Evolutionary conservation across 345 rosid genomes (phyloP).

Genomic region (Arabidopsis arenosa): DNA sequence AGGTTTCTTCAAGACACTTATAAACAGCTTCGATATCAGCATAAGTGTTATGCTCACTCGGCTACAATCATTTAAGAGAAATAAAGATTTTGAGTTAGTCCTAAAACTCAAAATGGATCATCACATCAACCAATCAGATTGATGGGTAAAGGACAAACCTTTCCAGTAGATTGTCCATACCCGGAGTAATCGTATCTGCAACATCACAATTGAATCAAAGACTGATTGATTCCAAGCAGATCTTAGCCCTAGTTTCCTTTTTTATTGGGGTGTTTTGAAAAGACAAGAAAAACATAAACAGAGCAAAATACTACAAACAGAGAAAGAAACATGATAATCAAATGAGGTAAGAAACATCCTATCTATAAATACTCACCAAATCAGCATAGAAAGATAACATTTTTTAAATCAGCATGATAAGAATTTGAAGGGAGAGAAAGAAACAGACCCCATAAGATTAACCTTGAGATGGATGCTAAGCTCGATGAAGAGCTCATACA

Average conservation of each 20-base stretch:
- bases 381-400: not conserved
- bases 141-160: slow-evolving; percentile 59
- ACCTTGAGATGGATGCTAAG: slow-evolving; percentile 89
- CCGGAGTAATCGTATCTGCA: slow-evolving; percentile 97
- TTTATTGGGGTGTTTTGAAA: not conserved
- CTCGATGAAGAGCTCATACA: slow-evolving; percentile 98
- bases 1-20: slow-evolving; percentile 89
- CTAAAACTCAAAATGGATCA: not conserved
- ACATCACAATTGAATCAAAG: not conserved
- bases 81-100: not conserved
- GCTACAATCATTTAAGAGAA: slow-evolving; percentile 52
- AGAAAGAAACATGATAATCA: not conserved
- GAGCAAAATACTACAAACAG: not conserved
- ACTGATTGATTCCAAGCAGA: not conserved
- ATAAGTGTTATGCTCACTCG: slow-evolving; percentile 97
- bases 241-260: not conserved
- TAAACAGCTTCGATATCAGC: slow-evolving; percentile 96
- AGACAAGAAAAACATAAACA: too few species aligned
- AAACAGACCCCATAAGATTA: slow-evolving; percentile 85
- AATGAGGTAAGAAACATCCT: not conserved
- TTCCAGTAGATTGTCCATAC: slow-evolving; percentile 94
- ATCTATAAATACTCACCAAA: not conserved
- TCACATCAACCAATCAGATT: not conserved
- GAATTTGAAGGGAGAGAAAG: not conserved
- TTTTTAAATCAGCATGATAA: too few species aligned